Conservation (phyloP, 345 rosid species). For the Rhizophora apiculata region DNA sequence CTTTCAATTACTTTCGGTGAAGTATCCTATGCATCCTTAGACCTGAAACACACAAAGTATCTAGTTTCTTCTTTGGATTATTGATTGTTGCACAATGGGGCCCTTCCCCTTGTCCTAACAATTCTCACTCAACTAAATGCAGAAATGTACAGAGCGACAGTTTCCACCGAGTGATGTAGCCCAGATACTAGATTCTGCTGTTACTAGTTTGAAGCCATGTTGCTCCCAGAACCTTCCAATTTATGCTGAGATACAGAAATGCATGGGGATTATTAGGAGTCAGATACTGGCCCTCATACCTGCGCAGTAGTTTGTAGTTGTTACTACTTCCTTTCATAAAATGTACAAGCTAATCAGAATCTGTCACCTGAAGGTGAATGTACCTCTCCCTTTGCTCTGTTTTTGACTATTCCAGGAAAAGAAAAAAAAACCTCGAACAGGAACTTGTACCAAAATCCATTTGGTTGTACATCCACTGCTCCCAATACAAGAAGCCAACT, state of each 20-base stretch:
- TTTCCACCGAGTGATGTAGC: slow-evolving; percentile 83
- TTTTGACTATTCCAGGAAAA: too few species aligned
- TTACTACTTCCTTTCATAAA: too few species aligned
- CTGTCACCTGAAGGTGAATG: too few species aligned
- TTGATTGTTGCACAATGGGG: too few species aligned
- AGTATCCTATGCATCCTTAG: too few species aligned
- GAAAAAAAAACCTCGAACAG: too few species aligned
- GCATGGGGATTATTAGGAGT: slow-evolving; percentile 75
- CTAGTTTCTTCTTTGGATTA: not conserved
- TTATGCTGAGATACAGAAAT: slow-evolving; percentile 80
- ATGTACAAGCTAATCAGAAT: too few species aligned
- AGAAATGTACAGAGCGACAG: slow-evolving; percentile 84
- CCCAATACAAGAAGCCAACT: too few species aligned
- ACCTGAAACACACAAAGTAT: too few species aligned
- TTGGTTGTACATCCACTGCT: too few species aligned
- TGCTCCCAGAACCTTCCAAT: slow-evolving; percentile 72
- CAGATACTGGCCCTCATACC: slow-evolving; percentile 44
- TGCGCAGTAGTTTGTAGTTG: slow-evolving; percentile 18
- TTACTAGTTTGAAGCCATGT: slow-evolving; percentile 67
- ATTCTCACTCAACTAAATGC: slow-evolving; percentile 29
- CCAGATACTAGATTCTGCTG: slow-evolving; percentile 68
- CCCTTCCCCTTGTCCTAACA: not conserved
- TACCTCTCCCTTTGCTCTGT: too few species aligned
- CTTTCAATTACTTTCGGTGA: not conserved
- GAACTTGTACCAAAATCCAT: too few species aligned